phyloP scores from a whole-genome alignment of 306 rosid genomes.

The Senna tora region DNA sequence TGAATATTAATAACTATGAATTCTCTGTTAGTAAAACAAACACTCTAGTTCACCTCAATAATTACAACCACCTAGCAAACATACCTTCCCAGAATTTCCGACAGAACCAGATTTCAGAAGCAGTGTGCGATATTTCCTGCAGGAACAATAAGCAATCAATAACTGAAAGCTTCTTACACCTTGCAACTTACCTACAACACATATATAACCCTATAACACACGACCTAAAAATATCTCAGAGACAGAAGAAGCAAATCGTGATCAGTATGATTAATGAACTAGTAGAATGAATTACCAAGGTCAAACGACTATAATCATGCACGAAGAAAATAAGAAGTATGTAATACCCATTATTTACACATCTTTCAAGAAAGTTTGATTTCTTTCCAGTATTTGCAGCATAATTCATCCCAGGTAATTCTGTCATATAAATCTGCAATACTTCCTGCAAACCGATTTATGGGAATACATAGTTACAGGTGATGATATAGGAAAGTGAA shows the following conservation, averaged over 20 bases:
- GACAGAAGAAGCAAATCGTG: background rate
- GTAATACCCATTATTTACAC: slow-evolving; percentile 78
- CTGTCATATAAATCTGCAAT: slow-evolving; percentile 64
- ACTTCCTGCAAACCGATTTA: slow-evolving; percentile 63
- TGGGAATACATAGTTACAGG: background rate
- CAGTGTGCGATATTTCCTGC: slow-evolving; percentile 89
- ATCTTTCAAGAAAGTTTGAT: slow-evolving; percentile 82
- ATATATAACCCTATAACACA: slow-evolving; percentile 10
- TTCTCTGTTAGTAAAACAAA: background rate
- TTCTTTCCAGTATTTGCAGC: slow-evolving; percentile 92
- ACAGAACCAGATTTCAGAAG: slow-evolving; percentile 54
- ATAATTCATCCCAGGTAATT: slow-evolving; percentile 86
- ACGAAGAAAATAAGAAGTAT: slow-evolving; percentile 13
- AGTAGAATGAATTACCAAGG: background rate
- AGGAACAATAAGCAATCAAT: slow-evolving; percentile 22
- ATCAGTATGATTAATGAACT: slow-evolving; percentile 4
- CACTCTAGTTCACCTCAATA: background rate
- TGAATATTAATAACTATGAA: background rate
- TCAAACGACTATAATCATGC: slow-evolving; percentile 24
- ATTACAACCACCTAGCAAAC: slow-evolving; percentile 29
- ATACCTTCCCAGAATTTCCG: slow-evolving; percentile 59
- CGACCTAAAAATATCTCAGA: background rate
- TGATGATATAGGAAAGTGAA: background rate
- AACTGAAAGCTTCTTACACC: slow-evolving; percentile 9
- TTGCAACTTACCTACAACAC: slow-evolving; percentile 30